These are phyloP conservation scores for Tolypocladium paradoxum DNA, from an alignment of 2,329 filamentous ascomycete genomes.

Conservation along the genomic window DNA sequence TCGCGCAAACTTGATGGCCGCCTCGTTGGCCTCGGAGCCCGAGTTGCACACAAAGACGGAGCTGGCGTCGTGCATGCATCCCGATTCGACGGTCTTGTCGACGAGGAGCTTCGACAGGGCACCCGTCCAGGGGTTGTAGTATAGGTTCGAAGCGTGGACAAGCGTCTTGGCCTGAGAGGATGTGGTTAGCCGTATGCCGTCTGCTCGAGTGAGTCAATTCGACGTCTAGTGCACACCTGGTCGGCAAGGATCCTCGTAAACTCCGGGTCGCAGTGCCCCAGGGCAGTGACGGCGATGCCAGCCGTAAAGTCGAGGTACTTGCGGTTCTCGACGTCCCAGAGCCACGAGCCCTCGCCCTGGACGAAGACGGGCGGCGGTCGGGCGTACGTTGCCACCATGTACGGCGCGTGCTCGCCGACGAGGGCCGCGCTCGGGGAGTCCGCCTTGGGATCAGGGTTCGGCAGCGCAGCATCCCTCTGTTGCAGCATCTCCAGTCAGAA, in stretches of 20 bases:
- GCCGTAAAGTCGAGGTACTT: conserved; percentile 91
- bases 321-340: conserved; percentile 84
- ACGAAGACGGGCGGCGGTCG: conserved; percentile 85
- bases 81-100: conserved; percentile 66
- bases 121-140: conserved; percentile 94
- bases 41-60: conserved; percentile 94
- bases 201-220: neutral
- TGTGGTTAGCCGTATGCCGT: neutral
- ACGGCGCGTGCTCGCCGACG: conserved; percentile 65
- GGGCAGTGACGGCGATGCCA: conserved; percentile 87
- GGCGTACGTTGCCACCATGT: conserved; percentile 93
- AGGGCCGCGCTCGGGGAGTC: conserved; percentile 68
- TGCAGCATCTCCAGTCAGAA: neutral
- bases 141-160: conserved; percentile 89
- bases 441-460: conserved; percentile 61
- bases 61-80: conserved; percentile 69
- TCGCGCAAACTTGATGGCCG: conserved; percentile 90
- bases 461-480: conserved; percentile 24
- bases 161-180: conserved; percentile 53
- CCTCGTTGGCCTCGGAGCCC: conserved; percentile 93
- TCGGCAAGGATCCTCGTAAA: conserved; percentile 65
- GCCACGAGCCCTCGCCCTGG: conserved; percentile 72
- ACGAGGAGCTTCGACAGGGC: conserved; percentile 78
- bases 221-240: conserved; percentile 42
- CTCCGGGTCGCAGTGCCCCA: conserved; percentile 82